Percentiles rank a stretch among this genome's conserved stretches.
Conservation (phyloP, 805 yeast species). For the Candida ponderosae region DNA sequence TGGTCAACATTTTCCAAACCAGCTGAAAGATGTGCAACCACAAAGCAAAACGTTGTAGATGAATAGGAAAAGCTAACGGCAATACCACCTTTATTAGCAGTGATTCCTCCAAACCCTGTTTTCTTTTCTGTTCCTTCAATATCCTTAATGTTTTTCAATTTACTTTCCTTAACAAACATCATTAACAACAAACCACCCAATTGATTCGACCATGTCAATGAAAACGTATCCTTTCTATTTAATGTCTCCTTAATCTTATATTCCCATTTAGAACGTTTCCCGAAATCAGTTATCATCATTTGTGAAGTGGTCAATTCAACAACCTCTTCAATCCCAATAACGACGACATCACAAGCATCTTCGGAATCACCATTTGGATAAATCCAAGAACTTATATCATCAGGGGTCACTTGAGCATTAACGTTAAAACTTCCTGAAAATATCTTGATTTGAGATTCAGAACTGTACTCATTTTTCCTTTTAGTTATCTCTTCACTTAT, state of each 20-base stretch:
- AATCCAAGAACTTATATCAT: slow-evolving; percentile 68
- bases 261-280: slow-evolving; percentile 59
- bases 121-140: slow-evolving; percentile 73
- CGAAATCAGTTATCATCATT: slow-evolving; percentile 70
- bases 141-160: slow-evolving; percentile 44
- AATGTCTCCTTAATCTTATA: slow-evolving; percentile 41
- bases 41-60: slow-evolving; percentile 66
- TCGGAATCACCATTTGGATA: slow-evolving; percentile 49
- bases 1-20: slow-evolving; percentile 78
- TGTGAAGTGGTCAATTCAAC: slow-evolving; percentile 79
- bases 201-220: slow-evolving; percentile 65
- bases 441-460: slow-evolving; percentile 50
- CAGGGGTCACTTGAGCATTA: slow-evolving; percentile 56
- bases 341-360: slow-evolving; percentile 58
- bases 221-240: slow-evolving; percentile 39
- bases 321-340: slow-evolving; percentile 84
- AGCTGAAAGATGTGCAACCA: slow-evolving; percentile 89
- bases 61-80: slow-evolving; percentile 60
- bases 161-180: slow-evolving; percentile 53
- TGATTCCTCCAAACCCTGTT: slow-evolving; percentile 91
- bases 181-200: slow-evolving; percentile 78
- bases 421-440: slow-evolving; percentile 86
- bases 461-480: slow-evolving; percentile 45
- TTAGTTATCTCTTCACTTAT: slow-evolving; percentile 60
- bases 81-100: slow-evolving; percentile 76